A percentile compares a stretch with the other conserved stretches of the same genome.
These are phyloP conservation scores for Trichosporon coremiiforme DNA, from an alignment of 1,284 basidiomycete species.

Conservation along the genomic window DNA sequence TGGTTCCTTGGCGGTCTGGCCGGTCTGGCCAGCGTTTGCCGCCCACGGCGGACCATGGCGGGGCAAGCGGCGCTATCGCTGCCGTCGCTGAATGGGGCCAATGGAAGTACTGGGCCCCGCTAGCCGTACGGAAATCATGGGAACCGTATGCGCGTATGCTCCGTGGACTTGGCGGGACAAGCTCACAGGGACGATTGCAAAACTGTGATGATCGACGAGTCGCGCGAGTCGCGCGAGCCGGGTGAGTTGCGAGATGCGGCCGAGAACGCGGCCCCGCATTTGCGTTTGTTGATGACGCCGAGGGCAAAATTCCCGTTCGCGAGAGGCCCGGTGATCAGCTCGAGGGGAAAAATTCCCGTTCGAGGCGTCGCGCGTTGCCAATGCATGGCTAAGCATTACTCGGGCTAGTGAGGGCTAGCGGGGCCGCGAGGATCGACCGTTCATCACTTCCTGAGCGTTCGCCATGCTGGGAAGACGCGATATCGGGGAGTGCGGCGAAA, in stretches of 20 bases:
- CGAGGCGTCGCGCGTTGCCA: slow-evolving; percentile 1
- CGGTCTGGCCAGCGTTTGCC: no score
- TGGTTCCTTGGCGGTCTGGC: no score
- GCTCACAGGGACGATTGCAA: neutral
- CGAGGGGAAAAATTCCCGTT: neutral
- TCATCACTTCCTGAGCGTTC: neutral
- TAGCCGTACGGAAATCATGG: neutral
- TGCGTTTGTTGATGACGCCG: slow-evolving; percentile 1
- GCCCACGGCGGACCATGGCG: no score
- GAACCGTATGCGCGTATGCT: no score
- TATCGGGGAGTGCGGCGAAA: neutral
- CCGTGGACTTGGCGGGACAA: no score
- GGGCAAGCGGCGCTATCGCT: neutral
- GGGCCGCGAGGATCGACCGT: no score
- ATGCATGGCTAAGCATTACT: neutral
- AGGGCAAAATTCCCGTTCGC: slow-evolving; percentile 5
- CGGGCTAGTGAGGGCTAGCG: no score
- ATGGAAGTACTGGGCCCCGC: neutral
- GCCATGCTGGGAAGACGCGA: neutral
- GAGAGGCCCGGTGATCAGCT: neutral
- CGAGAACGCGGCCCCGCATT: slow-evolving; percentile 8
- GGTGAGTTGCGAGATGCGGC: neutral
- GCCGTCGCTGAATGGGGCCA: neutral
- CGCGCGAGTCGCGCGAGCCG: neutral
- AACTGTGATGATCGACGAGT: neutral